These are phyloP conservation scores for Ceratocystis destructans DNA, from an alignment of 2,329 filamentous ascomycete genomes.

Conservation along the genomic window DNA sequence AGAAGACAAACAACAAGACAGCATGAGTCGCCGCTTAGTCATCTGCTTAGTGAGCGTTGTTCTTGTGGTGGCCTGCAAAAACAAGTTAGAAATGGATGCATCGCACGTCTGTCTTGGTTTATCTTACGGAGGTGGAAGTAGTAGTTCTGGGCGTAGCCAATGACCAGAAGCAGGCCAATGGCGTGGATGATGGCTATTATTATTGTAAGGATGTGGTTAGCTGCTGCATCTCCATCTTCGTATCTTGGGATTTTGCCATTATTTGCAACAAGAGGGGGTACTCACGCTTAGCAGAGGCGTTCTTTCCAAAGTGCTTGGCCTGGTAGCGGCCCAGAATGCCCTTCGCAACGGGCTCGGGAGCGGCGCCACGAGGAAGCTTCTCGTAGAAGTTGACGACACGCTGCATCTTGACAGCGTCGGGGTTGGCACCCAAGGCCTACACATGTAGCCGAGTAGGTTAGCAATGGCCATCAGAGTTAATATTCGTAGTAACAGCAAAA, in stretches of 20 bases:
- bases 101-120: too few relatives aligned
- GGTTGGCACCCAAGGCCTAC: constrained; percentile 84
- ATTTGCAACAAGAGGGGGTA: constrained; percentile 27
- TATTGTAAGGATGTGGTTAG: too few relatives aligned
- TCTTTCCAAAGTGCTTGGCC: constrained; percentile 88
- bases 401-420: constrained; percentile 95
- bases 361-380: constrained; percentile 85
- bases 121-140: constrained; percentile 96
- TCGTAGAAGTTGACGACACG: constrained; percentile 98
- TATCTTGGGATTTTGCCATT: not conserved
- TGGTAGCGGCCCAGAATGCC: constrained; percentile 84
- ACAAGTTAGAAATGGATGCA: constrained; percentile 20
- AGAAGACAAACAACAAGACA: not conserved
- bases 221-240: not conserved
- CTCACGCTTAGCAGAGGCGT: constrained; percentile 71
- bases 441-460: not conserved
- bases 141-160: constrained; percentile 97
- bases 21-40: too few relatives aligned
- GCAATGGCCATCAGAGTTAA: not conserved
- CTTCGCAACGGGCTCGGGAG: constrained; percentile 67
- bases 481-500: not conserved
- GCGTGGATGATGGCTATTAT: constrained; percentile 77
- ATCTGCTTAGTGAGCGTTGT: constrained; percentile 79
- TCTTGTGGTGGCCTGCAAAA: constrained; percentile 90
- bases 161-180: constrained; percentile 59